Conservation (phyloP, 2,329 filamentous ascomycete genomes). For the Exutisphaerella laricina region DNA sequence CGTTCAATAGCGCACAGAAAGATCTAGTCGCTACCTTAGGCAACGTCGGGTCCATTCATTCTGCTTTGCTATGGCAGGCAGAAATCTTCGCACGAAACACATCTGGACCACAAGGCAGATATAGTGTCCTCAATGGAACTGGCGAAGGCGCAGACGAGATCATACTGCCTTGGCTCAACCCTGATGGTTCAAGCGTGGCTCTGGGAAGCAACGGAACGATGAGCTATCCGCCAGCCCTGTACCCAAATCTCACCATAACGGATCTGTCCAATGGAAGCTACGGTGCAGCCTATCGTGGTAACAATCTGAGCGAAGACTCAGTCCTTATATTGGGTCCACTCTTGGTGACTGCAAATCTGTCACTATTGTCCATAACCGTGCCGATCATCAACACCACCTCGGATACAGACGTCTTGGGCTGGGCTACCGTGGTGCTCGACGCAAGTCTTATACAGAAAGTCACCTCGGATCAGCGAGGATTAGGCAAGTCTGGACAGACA, state of each 20-base stretch:
- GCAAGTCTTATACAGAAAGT: slow-evolving; percentile 59
- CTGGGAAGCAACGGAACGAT: slow-evolving; percentile 52
- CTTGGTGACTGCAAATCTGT: slow-evolving; percentile 64
- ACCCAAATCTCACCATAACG: slow-evolving; percentile 64
- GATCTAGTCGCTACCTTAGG: slow-evolving; percentile 69
- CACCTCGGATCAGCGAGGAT: slow-evolving; percentile 59
- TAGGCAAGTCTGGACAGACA: slow-evolving; percentile 66
- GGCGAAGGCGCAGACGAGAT: slow-evolving; percentile 47
- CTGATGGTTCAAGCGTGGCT: slow-evolving; percentile 54
- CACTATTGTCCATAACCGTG: slow-evolving; percentile 73
- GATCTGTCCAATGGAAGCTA: slow-evolving; percentile 34
- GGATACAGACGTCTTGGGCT: slow-evolving; percentile 60
- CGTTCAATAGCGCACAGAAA: slow-evolving; percentile 56
- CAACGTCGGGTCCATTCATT: slow-evolving; percentile 40
- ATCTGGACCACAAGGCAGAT: slow-evolving; percentile 46
- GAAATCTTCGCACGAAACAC: slow-evolving; percentile 64
- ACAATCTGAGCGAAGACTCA: slow-evolving; percentile 40
- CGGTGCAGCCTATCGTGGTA: slow-evolving; percentile 40
- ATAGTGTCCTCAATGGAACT: slow-evolving; percentile 62
- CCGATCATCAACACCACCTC: slow-evolving; percentile 66
- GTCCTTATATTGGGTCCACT: slow-evolving; percentile 71
- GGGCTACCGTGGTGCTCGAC: slow-evolving; percentile 71
- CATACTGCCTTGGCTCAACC: slow-evolving; percentile 55
- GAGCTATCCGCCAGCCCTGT: slow-evolving; percentile 67
- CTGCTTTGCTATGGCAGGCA: slow-evolving; percentile 59